Conservation (phyloP, 2,329 filamentous ascomycete genomes). For the Claviceps capensis region DNA sequence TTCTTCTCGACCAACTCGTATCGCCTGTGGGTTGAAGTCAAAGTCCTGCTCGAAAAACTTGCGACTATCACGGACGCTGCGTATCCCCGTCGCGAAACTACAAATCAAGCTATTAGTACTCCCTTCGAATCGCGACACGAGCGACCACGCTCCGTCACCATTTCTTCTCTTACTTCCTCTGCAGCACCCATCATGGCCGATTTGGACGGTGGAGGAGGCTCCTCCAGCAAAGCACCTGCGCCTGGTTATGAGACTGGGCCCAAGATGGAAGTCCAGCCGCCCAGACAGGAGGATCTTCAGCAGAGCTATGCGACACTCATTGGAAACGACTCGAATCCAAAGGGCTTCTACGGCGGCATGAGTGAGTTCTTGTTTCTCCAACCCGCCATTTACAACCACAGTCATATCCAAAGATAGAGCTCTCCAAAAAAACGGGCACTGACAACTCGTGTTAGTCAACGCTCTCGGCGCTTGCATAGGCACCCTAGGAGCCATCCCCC, state of each 20-base stretch:
- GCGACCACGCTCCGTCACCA: conserved; percentile 1
- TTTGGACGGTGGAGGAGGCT: conserved; percentile 15
- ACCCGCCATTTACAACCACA: background rate
- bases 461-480: conserved; percentile 61
- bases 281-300: conserved; percentile 72
- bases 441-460: conserved; percentile 42
- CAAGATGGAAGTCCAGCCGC: conserved; percentile 62
- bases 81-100: background rate
- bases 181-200: conserved; percentile 9
- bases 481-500: conserved; percentile 72
- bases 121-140: background rate
- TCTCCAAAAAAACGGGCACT: background rate
- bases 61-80: no score
- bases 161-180: conserved; percentile 9
- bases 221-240: conserved; percentile 17
- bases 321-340: conserved; percentile 51
- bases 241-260: conserved; percentile 20
- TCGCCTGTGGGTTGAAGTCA: no score
- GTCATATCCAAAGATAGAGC: background rate
- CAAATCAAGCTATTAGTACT: background rate
- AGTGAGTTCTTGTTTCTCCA: conserved; percentile 36
- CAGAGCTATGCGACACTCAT: conserved; percentile 58
- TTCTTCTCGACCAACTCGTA: no score
- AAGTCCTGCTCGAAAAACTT: no score
- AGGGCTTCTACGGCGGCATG: conserved; percentile 85